phyloP scores from a whole-genome alignment of 164 flowering plant genomes.

The Sedum album region DNA sequence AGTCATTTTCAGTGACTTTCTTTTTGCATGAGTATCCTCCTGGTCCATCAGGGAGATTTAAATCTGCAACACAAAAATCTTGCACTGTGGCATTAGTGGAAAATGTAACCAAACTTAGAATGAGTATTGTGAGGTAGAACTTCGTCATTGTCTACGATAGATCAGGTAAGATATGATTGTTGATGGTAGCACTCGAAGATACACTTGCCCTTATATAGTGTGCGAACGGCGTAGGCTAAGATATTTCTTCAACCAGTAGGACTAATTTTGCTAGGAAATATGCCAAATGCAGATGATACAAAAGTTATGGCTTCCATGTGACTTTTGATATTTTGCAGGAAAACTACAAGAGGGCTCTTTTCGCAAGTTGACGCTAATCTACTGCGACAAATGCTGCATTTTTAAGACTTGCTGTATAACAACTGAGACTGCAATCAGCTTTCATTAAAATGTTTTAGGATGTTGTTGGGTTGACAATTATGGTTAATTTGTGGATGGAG shows the following conservation, averaged over 20 bases:
- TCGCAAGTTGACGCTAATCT: not conserved
- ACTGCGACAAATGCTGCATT: not conserved
- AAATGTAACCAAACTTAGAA: conserved; percentile 16
- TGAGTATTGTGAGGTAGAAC: conserved; percentile 14
- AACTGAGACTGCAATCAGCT: not conserved
- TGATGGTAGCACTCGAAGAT: not conserved
- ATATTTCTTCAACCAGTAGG: not conserved
- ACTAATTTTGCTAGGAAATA: not conserved
- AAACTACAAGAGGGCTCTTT: not conserved
- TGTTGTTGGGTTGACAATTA: not conserved
- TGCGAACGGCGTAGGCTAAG: not conserved
- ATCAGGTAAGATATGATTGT: not conserved
- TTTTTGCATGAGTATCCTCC: conserved; percentile 71
- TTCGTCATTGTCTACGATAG: not conserved
- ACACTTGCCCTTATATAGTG: not conserved
- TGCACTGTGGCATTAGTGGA: conserved; percentile 29
- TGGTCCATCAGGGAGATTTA: conserved; percentile 33
- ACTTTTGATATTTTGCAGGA: not conserved
- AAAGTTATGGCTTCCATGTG: conserved; percentile 1
- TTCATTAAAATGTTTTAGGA: not conserved
- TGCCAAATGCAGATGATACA: not conserved
- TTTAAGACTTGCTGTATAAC: not conserved
- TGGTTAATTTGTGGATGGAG: not conserved
- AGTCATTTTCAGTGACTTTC: conserved; percentile 45
- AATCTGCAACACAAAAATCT: conserved; percentile 87